Evolutionary conservation across 176 grass and related monocot genomes (phyloP), one percentile per base, ranked within the genome.

Genomic region (Oryza meridionalis): DNA sequence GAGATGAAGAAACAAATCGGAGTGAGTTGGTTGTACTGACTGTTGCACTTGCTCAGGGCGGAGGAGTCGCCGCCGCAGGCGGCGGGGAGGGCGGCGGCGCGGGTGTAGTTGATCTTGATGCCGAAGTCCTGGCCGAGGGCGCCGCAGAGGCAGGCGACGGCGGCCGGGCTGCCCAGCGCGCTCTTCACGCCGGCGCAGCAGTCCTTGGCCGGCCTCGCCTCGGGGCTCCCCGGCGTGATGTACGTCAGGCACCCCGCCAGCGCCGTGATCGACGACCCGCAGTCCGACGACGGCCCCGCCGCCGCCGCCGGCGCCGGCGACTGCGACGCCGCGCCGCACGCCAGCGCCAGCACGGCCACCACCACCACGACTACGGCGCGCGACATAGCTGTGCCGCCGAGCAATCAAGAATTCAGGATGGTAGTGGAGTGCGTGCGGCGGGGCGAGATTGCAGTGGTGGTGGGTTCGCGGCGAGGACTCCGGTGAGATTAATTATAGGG

Each of bases 121-220:
- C 67, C 72, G 49, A 68, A 38, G 66, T 78, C 24, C 73, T 81
- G 22, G 77, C 47, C 51, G 58, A 90, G 51, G 4, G 68, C 85
- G 26, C 19, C 6, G 63, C 85, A 93, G 81, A 93, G 89, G 86
- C 94, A 97, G 61, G 59, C 3, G 32, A 89, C 73, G 82, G 78
- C 47, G 75, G 51, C 91, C 0, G 85, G 86, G 46, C 61, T 90
- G 59, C 4, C 79, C 4, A 77, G 25, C 4, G 77, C 78, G 82
- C 11, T 8, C 85, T 88, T 93, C 50, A 91, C 73, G 71, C 91
- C 78, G 49, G 43, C 9, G 82, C 92, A 94, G 79, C 92, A 94
- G 4, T 69, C 75, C 26, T 45, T 42, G 59, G 81, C 4, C 43
- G 92, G 92, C 73, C 73, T 90, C 4, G 13, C 43, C 69, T 37